A percentile compares a stretch with the other conserved stretches of the same genome.
Evolutionary conservation across 192 early-diverging fungal species (phyloP).

Genomic region (Spinellus fusiger): DNA sequence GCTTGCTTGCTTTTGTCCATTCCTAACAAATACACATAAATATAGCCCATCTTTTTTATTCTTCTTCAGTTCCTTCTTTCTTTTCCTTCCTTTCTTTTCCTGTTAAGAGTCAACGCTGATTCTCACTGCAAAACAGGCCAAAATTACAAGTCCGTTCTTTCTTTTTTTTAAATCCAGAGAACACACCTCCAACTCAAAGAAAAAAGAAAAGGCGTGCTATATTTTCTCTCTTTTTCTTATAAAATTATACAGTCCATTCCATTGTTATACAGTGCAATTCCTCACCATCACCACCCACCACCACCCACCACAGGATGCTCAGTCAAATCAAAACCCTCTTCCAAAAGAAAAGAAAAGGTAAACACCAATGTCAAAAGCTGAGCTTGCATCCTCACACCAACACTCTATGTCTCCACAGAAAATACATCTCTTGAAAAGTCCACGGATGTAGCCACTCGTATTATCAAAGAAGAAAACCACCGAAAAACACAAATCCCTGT

Average conservation of each 20-base stretch:
- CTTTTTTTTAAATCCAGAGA: background rate
- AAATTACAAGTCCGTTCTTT: too few relatives aligned
- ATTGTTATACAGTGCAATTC: background rate
- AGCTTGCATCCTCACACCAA: background rate
- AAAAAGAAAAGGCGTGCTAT: background rate
- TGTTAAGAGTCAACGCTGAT: too few relatives aligned
- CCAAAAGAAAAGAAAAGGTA: background rate
- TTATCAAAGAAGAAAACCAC: slow-evolving; percentile 47
- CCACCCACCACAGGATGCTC: too few relatives aligned
- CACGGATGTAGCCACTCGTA: slow-evolving; percentile 36
- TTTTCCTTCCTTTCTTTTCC: background rate
- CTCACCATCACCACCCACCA: background rate
- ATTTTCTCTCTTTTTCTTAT: too few relatives aligned
- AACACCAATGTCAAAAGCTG: background rate
- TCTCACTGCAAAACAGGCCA: too few relatives aligned
- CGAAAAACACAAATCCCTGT: slow-evolving; percentile 43
- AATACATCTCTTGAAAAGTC: slow-evolving; percentile 10
- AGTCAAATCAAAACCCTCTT: background rate
- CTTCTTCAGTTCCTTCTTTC: background rate
- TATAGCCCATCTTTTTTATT: background rate
- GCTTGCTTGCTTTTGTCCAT: too few relatives aligned
- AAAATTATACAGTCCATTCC: background rate
- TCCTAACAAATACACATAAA: too few relatives aligned
- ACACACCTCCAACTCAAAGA: background rate
- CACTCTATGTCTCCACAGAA: background rate